Percentiles rank a stretch among this genome's conserved stretches.
Evolutionary conservation across 441 rosid species (phyloP).

Genomic region (Lepidium campestre): DNA sequence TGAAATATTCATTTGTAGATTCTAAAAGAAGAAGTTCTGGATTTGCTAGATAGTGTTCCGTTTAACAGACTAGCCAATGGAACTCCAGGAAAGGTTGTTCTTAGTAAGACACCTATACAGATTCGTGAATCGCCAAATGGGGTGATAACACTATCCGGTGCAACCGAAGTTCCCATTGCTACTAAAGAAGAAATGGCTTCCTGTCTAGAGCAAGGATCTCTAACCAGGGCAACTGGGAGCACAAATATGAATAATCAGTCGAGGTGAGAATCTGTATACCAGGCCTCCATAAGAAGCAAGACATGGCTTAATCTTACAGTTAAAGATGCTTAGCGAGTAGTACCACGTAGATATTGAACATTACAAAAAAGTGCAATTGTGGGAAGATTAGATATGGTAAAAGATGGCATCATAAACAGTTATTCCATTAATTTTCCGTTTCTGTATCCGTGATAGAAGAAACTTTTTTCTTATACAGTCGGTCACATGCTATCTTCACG

Average conservation of each 20-base stretch:
- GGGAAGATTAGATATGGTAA: background rate
- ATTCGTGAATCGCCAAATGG: conserved; percentile 71
- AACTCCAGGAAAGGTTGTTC: conserved; percentile 38
- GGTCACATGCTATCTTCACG: conserved; percentile 74
- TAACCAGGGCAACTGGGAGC: conserved; percentile 93
- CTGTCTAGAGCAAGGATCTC: conserved; percentile 90
- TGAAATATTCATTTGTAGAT: conserved; percentile 40
- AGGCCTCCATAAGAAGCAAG: background rate
- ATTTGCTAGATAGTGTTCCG: conserved; percentile 50
- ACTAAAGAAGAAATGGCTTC: conserved; percentile 74
- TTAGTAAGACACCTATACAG: conserved; percentile 52
- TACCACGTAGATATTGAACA: background rate
- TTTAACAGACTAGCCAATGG: conserved; percentile 43
- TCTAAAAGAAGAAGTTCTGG: conserved; percentile 69
- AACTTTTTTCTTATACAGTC: conserved; percentile 27
- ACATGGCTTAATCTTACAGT: background rate
- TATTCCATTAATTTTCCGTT: background rate
- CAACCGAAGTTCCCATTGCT: conserved; percentile 50
- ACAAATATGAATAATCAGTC: conserved; percentile 99
- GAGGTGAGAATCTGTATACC: conserved; percentile 41
- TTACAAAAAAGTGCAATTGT: background rate
- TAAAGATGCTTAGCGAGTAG: background rate
- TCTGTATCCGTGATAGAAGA: background rate
- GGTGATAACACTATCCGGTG: conserved; percentile 56
- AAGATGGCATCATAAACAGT: background rate